phyloP scores from a whole-genome alignment of 192 early-diverging fungal species.

The Coemansia sp. region DNA sequence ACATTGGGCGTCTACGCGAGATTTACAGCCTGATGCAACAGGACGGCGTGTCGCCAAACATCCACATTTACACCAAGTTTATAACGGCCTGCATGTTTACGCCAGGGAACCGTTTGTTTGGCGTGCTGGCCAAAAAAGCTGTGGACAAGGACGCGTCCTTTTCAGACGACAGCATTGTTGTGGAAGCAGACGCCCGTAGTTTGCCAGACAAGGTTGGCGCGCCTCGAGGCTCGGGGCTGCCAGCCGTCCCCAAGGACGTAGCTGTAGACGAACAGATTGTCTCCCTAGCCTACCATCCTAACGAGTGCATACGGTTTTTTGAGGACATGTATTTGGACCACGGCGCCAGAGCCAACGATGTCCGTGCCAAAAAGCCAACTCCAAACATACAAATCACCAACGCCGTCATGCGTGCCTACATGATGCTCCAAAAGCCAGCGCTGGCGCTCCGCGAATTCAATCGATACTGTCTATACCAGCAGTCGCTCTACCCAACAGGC shows the following conservation, averaged over 20 bases:
- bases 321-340: constrained; percentile 36
- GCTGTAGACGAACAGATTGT: constrained; percentile 2
- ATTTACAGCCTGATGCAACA: constrained; percentile 41
- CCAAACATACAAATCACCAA: constrained; percentile 43
- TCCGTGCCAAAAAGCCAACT: not conserved
- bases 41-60: constrained; percentile 32
- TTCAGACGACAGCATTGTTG: not conserved
- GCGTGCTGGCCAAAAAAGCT: constrained; percentile 6
- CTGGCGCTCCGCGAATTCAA: constrained; percentile 37
- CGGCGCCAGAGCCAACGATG: constrained; percentile 1
- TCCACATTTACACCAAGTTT: constrained; percentile 42
- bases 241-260: constrained; percentile 6
- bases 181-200: not conserved
- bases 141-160: not conserved
- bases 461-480: constrained; percentile 34
- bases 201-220: not conserved
- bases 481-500: constrained; percentile 11
- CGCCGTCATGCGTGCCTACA: constrained; percentile 41
- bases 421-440: constrained; percentile 14
- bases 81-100: constrained; percentile 47
- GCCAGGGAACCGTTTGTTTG: constrained; percentile 19
- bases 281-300: constrained; percentile 19
- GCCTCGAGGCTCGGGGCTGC: constrained; percentile 9
- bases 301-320: constrained; percentile 40
- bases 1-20: constrained; percentile 29